phyloP scores from a whole-genome alignment of 495 filamentous ascomycete genomes.

The Neurospora discreta region DNA sequence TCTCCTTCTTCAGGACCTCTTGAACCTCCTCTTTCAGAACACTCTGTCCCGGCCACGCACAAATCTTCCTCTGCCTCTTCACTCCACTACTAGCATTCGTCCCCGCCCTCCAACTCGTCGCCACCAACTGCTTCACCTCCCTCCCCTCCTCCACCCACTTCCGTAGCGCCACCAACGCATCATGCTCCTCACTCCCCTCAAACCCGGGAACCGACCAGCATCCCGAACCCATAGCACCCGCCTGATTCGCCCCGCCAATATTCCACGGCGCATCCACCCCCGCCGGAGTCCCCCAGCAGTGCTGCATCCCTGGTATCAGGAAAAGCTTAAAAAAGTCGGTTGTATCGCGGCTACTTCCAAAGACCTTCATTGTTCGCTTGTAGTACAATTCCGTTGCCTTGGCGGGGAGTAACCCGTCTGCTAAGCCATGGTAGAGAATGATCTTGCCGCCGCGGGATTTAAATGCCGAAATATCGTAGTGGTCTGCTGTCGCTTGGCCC shows the following conservation, averaged over 20 bases:
- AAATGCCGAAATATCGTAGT: conserved; percentile 37
- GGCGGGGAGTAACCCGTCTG: conserved; percentile 40
- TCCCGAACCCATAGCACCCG: conserved; percentile 12
- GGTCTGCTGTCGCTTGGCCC: conserved; percentile 29
- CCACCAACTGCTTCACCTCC: conserved; percentile 30
- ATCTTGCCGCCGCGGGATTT: conserved; percentile 39
- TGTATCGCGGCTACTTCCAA: background rate
- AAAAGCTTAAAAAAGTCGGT: conserved; percentile 29
- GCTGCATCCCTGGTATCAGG: conserved; percentile 32
- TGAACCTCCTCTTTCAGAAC: conserved; percentile 5
- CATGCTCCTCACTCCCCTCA: conserved; percentile 27
- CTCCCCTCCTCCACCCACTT: conserved; percentile 40
- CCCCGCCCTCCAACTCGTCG: conserved; percentile 31
- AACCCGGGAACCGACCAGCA: conserved; percentile 28
- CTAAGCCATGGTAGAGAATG: conserved; percentile 44
- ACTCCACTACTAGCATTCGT: conserved; percentile 23
- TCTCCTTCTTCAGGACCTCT: background rate
- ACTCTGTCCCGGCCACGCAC: conserved; percentile 31
- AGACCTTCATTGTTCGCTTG: conserved; percentile 4
- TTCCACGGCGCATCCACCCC: conserved; percentile 36
- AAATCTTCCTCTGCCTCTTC: conserved; percentile 32
- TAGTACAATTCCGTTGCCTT: conserved; percentile 34
- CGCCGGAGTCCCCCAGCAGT: conserved; percentile 23
- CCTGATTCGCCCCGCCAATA: conserved; percentile 28
- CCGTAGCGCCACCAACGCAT: conserved; percentile 39